These are phyloP conservation scores for Colletotrichum melonis DNA, from an alignment of 2,329 filamentous ascomycete genomes.

Conservation along the genomic window DNA sequence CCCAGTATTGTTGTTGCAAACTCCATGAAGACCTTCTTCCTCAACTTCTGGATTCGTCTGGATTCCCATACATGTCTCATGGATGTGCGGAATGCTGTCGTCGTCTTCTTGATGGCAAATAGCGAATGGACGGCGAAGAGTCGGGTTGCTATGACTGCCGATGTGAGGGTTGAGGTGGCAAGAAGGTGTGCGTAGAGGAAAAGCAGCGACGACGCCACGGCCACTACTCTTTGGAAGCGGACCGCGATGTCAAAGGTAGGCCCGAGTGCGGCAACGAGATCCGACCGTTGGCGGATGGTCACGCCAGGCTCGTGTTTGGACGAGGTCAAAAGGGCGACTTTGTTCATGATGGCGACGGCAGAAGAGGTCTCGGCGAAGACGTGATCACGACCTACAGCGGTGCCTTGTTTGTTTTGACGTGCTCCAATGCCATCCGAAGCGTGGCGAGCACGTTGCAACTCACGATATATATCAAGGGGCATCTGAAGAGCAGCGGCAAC, in stretches of 20 bases:
- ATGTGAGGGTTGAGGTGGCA: conserved; percentile 43
- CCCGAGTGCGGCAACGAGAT: conserved; percentile 45
- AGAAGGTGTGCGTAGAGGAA: conserved; percentile 46
- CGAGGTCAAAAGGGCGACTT: conserved; percentile 51
- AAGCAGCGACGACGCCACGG: conserved; percentile 44
- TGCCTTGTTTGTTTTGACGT: background rate
- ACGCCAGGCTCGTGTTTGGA: conserved; percentile 48
- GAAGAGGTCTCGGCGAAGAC: conserved; percentile 31
- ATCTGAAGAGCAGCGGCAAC: conserved; percentile 16
- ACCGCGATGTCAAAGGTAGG: conserved; percentile 49
- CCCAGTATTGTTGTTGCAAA: conserved; percentile 63
- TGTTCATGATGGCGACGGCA: conserved; percentile 46
- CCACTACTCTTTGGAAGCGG: conserved; percentile 49
- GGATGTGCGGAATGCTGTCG: conserved; percentile 28
- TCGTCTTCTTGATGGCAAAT: conserved; percentile 40
- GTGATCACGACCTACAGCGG: conserved; percentile 24
- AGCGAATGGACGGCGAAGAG: conserved; percentile 44
- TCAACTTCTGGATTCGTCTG: conserved; percentile 47
- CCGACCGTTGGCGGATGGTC: conserved; percentile 44
- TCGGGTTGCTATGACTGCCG: conserved; percentile 42
- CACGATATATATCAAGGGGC: conserved; percentile 28
- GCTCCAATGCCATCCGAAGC: background rate
- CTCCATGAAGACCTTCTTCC: conserved; percentile 63
- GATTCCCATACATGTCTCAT: conserved; percentile 50
- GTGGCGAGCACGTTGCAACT: background rate